Conservation (phyloP, 768 basidiomycete species). For the Leccinellum albellum region DNA sequence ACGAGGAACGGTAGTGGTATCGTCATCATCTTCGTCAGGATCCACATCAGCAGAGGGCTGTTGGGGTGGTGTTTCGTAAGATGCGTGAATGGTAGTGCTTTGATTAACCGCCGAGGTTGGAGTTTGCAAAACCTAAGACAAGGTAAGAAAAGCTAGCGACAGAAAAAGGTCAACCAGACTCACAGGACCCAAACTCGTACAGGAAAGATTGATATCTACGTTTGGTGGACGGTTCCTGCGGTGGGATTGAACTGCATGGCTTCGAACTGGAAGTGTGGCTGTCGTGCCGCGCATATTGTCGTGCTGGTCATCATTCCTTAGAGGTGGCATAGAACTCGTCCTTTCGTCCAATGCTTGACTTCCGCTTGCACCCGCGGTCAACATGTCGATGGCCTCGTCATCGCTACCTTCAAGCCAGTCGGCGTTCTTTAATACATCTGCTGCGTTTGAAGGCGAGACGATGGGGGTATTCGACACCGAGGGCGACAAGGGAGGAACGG, state of each 20-base stretch:
- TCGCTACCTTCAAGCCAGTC: constrained; percentile 82
- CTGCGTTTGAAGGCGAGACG: constrained; percentile 33
- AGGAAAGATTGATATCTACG: constrained; percentile 53
- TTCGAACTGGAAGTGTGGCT: constrained; percentile 28
- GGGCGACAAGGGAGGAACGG: constrained; percentile 33
- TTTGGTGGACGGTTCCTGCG: constrained; percentile 64
- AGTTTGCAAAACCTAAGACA: constrained; percentile 59
- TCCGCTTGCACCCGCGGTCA: constrained; percentile 78
- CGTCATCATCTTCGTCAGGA: constrained; percentile 58
- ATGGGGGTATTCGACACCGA: constrained; percentile 34
- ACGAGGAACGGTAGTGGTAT: constrained; percentile 36
- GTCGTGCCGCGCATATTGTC: constrained; percentile 12
- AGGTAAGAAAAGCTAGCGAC: constrained; percentile 57
- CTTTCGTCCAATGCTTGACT: constrained; percentile 81
- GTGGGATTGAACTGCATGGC: constrained; percentile 28
- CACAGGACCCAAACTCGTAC: constrained; percentile 32
- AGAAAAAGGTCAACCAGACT: constrained; percentile 52
- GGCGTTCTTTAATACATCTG: constrained; percentile 45
- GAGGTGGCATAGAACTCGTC: constrained; percentile 51
- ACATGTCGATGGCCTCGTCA: constrained; percentile 80
- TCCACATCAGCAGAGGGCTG: constrained; percentile 38
- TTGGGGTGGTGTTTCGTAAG: constrained; percentile 29
- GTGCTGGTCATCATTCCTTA: constrained; percentile 27
- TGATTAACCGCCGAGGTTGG: constrained; percentile 35
- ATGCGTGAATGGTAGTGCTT: constrained; percentile 18